Evolutionary conservation across 306 rosid species (phyloP).

Genomic region (Crataegus laevigata): DNA sequence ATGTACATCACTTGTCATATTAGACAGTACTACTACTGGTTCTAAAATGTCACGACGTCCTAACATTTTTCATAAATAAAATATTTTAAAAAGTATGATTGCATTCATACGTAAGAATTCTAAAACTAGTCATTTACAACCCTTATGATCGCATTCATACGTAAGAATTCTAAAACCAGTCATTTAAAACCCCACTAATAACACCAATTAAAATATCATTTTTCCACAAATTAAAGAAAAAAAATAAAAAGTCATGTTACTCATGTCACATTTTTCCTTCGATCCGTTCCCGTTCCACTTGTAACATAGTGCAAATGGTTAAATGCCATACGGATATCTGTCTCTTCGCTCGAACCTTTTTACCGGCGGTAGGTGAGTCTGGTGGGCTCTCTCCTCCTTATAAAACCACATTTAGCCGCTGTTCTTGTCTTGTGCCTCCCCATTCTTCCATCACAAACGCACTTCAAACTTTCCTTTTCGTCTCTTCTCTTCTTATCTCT

Average conservation of each 20-base stretch:
- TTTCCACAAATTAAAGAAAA: not conserved
- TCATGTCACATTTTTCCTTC: not conserved
- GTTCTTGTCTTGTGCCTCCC: not conserved
- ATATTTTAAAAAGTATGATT: not conserved
- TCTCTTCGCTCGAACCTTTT: not conserved
- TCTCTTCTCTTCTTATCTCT: not conserved
- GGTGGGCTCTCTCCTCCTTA: not conserved
- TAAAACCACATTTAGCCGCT: constrained; percentile 9
- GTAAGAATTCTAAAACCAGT: not conserved
- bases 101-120: not conserved
- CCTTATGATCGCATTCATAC: no score
- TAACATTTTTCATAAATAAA: not conserved
- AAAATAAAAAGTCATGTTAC: not conserved
- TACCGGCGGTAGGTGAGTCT: constrained; percentile 25
- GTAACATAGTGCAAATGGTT: not conserved
- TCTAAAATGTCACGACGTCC: no score
- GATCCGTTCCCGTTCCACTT: not conserved
- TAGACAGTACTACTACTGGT: no score
- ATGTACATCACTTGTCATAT: no score
- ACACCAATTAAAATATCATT: not conserved
- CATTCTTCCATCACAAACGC: not conserved
- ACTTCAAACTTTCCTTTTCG: not conserved
- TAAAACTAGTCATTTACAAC: no score
- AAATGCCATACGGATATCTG: not conserved
- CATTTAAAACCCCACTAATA: not conserved